Conservation (phyloP, 2,329 filamentous ascomycete genomes). For the Ceratocystis lukuohia region DNA sequence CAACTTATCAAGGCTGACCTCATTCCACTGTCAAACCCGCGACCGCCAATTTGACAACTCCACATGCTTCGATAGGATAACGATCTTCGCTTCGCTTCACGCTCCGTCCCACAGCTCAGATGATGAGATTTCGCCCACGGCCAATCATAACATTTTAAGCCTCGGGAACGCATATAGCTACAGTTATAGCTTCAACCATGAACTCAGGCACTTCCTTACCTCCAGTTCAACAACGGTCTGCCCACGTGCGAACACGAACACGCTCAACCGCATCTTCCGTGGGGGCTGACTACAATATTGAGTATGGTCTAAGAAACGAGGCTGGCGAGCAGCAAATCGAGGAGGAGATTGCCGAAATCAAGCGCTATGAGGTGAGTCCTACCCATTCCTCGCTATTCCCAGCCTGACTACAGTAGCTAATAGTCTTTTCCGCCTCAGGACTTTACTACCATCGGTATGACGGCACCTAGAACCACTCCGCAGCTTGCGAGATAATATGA, state of each 20-base stretch:
- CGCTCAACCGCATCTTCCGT: conserved; percentile 3
- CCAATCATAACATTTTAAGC: neutral
- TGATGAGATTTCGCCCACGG: neutral
- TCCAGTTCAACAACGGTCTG: neutral
- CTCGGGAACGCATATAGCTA: neutral
- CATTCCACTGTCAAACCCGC: neutral
- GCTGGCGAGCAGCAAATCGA: conserved; percentile 54
- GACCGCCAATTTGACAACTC: neutral
- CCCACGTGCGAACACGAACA: conserved; percentile 13
- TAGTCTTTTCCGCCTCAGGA: conserved; percentile 36
- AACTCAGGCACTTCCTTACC: conserved; percentile 11
- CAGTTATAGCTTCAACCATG: conserved; percentile 11
- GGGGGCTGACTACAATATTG: conserved; percentile 21
- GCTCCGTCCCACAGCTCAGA: neutral
- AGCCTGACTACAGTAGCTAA: neutral
- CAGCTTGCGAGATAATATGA: neutral
- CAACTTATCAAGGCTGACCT: neutral
- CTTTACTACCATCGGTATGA: conserved; percentile 78
- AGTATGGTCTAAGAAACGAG: conserved; percentile 24
- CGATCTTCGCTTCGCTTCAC: neutral
- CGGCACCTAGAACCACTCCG: conserved; percentile 9
- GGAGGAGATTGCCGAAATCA: conserved; percentile 95
- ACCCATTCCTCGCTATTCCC: neutral
- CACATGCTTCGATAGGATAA: neutral
- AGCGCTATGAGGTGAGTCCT: conserved; percentile 64